phyloP scores from a whole-genome alignment of 2,329 filamentous ascomycete species.

The Tolypocladium inflatum region DNA sequence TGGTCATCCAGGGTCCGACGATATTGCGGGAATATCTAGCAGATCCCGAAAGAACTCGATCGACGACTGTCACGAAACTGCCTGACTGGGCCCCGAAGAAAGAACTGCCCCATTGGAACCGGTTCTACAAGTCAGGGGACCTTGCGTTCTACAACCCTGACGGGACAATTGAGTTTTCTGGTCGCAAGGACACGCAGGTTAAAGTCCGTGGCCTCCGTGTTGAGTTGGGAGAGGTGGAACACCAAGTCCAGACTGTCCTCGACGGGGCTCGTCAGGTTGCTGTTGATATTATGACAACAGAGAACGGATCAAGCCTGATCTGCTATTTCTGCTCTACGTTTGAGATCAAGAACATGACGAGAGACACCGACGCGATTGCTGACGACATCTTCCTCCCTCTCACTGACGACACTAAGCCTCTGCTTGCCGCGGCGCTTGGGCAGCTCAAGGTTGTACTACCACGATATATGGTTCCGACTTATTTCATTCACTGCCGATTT shows the following conservation, averaged over 20 bases:
- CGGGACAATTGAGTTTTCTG: slow-evolving; percentile 8
- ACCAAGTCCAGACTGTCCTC: background rate
- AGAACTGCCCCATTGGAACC: background rate
- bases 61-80: background rate
- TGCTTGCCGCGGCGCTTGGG: background rate
- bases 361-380: background rate
- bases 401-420: background rate
- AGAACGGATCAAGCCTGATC: background rate
- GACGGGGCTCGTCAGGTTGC: background rate
- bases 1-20: slow-evolving; percentile 6
- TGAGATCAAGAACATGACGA: background rate
- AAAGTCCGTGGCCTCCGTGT: slow-evolving; percentile 11
- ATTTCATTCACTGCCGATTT: background rate
- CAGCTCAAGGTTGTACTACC: slow-evolving; percentile 2
- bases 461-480: background rate
- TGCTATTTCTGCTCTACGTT: background rate
- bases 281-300: background rate
- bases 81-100: background rate
- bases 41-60: background rate
- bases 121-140: slow-evolving; percentile 10
- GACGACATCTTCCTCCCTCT: background rate
- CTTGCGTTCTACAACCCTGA: slow-evolving; percentile 6
- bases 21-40: slow-evolving; percentile 5
- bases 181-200: slow-evolving; percentile 2
- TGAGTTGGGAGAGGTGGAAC: slow-evolving; percentile 9